Conservation (phyloP, 805 yeast genomes). For the Soucietia sequanensis region DNA sequence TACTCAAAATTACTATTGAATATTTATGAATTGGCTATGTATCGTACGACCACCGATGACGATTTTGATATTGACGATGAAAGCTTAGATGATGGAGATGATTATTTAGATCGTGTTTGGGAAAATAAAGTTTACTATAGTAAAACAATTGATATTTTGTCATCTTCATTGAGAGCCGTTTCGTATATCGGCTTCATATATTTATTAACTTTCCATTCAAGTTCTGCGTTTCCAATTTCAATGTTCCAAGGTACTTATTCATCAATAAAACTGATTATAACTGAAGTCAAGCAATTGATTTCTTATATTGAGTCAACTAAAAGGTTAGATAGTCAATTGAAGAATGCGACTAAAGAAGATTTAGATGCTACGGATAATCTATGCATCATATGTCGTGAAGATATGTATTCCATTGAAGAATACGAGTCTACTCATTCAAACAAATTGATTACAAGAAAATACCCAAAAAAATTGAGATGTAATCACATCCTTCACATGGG, state of each 20-base stretch:
- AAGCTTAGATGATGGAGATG: slow-evolving; percentile 17
- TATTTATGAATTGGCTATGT: slow-evolving; percentile 51
- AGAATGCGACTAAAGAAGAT: slow-evolving; percentile 61
- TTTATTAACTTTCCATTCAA: slow-evolving; percentile 31
- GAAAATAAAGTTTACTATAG: slow-evolving; percentile 63
- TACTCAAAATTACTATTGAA: slow-evolving; percentile 50
- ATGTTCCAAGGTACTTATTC: slow-evolving; percentile 45
- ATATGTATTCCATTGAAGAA: slow-evolving; percentile 55
- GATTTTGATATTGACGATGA: slow-evolving; percentile 7
- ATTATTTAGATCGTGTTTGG: slow-evolving; percentile 64
- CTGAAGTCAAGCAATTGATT: slow-evolving; percentile 42
- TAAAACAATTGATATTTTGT: slow-evolving; percentile 54
- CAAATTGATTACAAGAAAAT: slow-evolving; percentile 32
- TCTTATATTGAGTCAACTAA: slow-evolving; percentile 55
- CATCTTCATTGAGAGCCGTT: slow-evolving; percentile 38
- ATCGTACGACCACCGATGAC: slow-evolving; percentile 34
- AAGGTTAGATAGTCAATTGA: slow-evolving; percentile 61
- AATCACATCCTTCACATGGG: slow-evolving; percentile 88
- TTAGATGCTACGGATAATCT: slow-evolving; percentile 54
- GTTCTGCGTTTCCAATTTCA: slow-evolving; percentile 32
- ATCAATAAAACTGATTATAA: slow-evolving; percentile 30
- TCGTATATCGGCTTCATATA: slow-evolving; percentile 34
- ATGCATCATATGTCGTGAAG: slow-evolving; percentile 92
- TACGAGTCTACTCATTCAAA: slow-evolving; percentile 22
- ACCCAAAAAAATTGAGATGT: slow-evolving; percentile 78